These are phyloP conservation scores for Bremia lactucae DNA, from an alignment of 352 stramenopile genomes.

Conservation along the genomic window DNA sequence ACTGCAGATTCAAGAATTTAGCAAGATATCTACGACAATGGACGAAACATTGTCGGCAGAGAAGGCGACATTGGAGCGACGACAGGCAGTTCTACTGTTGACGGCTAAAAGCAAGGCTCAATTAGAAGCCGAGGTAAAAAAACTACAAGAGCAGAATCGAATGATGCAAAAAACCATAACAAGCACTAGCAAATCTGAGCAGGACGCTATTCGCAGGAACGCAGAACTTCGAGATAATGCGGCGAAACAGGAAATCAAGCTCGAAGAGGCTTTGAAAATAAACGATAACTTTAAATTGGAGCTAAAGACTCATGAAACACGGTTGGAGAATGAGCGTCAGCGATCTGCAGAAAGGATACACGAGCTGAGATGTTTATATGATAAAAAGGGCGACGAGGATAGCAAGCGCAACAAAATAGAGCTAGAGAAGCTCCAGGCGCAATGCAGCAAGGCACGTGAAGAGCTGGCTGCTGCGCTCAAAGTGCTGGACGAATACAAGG, in stretches of 20 bases:
- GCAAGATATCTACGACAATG: slow-evolving; percentile 13
- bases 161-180: slow-evolving; percentile 21
- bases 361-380: slow-evolving; percentile 49
- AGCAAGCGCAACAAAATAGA: slow-evolving; percentile 41
- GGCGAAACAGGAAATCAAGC: slow-evolving; percentile 35
- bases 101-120: slow-evolving; percentile 24
- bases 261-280: slow-evolving; percentile 39
- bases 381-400: slow-evolving; percentile 44
- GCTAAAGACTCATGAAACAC: slow-evolving; percentile 39
- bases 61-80: slow-evolving; percentile 24
- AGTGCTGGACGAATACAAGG: slow-evolving; percentile 38
- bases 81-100: slow-evolving; percentile 27
- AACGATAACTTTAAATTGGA: slow-evolving; percentile 53
- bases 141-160: slow-evolving; percentile 21
- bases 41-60: slow-evolving; percentile 28
- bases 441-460: slow-evolving; percentile 35
- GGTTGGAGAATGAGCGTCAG: slow-evolving; percentile 33
- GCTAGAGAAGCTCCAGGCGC: slow-evolving; percentile 41
- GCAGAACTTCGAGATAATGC: slow-evolving; percentile 24
- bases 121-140: slow-evolving; percentile 26
- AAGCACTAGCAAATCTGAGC: slow-evolving; percentile 26
- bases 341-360: slow-evolving; percentile 60
- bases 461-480: slow-evolving; percentile 38
- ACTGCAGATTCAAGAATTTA: slow-evolving; percentile 29
- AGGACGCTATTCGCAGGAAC: slow-evolving; percentile 23